Conservation (phyloP, 768 basidiomycete genomes). For the Albatrellus ellisii region DNA sequence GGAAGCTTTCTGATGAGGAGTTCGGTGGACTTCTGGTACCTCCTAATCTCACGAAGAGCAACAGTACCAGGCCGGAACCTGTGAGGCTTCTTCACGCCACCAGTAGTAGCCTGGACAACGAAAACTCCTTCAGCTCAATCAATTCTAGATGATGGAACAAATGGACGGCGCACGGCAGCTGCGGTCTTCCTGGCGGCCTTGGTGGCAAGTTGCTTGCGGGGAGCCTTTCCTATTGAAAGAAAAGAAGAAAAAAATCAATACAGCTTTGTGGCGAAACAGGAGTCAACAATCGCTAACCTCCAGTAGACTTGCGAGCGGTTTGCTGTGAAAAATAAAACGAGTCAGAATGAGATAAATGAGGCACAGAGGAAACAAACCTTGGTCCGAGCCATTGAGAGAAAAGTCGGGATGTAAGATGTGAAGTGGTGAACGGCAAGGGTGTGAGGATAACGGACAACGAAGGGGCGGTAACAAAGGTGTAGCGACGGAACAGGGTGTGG, state of each 20-base stretch:
- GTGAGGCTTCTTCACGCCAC: conserved; percentile 99
- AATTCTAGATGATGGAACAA: conserved; percentile 15
- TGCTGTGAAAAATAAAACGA: conserved; percentile 40
- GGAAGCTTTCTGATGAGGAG: conserved; percentile 98
- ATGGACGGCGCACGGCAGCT: conserved; percentile 38
- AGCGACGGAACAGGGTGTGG: conserved; percentile 6
- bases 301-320: conserved; percentile 98
- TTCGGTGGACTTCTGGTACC: conserved; percentile 99
- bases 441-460: neutral
- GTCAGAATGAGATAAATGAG: conserved; percentile 12
- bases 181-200: conserved; percentile 91
- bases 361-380: conserved; percentile 36
- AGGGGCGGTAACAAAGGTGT: conserved; percentile 11
- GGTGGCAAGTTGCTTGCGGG: conserved; percentile 90
- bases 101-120: conserved; percentile 61
- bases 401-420: conserved; percentile 8
- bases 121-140: neutral
- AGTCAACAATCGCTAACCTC: conserved; percentile 45
- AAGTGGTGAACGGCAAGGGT: conserved; percentile 4
- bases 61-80: conserved; percentile 96
- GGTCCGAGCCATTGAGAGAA: conserved; percentile 66
- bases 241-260: conserved; percentile 15
- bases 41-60: conserved; percentile 96
- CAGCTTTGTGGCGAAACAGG: conserved; percentile 8
- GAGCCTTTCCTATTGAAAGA: conserved; percentile 56